Conservation (phyloP, 352 stramenopile genomes). For the Phytophthora sojae region DNA sequence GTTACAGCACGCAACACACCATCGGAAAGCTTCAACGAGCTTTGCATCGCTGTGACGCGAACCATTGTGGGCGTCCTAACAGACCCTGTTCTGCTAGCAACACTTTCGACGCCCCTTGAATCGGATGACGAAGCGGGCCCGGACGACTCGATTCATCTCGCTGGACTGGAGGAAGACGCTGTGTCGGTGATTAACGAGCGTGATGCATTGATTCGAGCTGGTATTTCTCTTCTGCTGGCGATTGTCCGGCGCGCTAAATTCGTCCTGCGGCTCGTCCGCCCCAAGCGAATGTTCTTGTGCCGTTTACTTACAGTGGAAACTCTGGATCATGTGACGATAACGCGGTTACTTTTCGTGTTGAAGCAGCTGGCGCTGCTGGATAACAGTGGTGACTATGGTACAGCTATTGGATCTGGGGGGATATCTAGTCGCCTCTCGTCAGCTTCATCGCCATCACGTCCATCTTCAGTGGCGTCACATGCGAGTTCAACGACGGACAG, state of each 20-base stretch:
- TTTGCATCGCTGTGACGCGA: conserved; percentile 54
- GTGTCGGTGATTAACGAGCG: conserved; percentile 68
- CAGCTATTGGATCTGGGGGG: neutral
- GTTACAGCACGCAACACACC: conserved; percentile 69
- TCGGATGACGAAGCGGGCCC: conserved; percentile 44
- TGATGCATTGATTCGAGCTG: conserved; percentile 74
- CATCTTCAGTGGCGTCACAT: conserved; percentile 20
- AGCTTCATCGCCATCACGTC: conserved; percentile 16
- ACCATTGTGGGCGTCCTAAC: conserved; percentile 69
- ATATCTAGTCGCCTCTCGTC: conserved; percentile 19
- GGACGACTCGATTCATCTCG: conserved; percentile 11
- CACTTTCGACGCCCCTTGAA: conserved; percentile 43
- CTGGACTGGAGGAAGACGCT: conserved; percentile 66
- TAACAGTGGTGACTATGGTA: conserved; percentile 9
- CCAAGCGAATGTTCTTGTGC: conserved; percentile 78
- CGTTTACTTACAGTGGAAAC: conserved; percentile 76
- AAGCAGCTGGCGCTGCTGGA: conserved; percentile 72
- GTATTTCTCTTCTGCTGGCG: conserved; percentile 72
- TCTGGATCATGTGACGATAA: conserved; percentile 78
- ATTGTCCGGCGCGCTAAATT: conserved; percentile 79
- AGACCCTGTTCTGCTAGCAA: conserved; percentile 62
- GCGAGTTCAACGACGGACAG: conserved; percentile 47
- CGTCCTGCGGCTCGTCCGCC: conserved; percentile 63
- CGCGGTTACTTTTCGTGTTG: conserved; percentile 65
- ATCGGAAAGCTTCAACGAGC: conserved; percentile 68